Percentiles rank a stretch among this genome's conserved stretches.
phyloP scores from a whole-genome alignment of 108 stramenopile species.

The Skeletonema grethae region DNA sequence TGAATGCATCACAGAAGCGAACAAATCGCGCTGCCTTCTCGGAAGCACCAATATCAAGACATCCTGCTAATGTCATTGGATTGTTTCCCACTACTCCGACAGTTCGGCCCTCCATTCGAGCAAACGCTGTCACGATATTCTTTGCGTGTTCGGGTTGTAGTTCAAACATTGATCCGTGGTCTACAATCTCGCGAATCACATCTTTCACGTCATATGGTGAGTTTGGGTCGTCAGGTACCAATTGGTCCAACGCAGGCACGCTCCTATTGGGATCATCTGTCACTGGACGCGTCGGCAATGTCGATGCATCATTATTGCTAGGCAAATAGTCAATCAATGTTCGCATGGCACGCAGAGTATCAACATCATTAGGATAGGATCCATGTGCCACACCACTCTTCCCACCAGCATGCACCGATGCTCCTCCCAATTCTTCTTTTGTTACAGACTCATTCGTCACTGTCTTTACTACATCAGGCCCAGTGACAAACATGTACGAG shows the following conservation, averaged over 20 bases:
- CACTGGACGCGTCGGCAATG: conserved; percentile 61
- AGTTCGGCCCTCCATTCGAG: conserved; percentile 91
- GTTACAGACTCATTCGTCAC: conserved; percentile 98
- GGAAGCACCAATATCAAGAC: conserved; percentile 95
- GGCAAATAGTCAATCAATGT: conserved; percentile 93
- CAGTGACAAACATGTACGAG: conserved; percentile 99
- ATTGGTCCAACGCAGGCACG: conserved; percentile 83
- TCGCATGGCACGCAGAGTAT: conserved; percentile 89
- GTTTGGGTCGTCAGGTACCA: conserved; percentile 99
- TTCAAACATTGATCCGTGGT: conserved; percentile 94
- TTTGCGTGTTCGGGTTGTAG: conserved; percentile 94
- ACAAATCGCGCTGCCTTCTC: conserved; percentile 98
- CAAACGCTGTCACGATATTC: conserved; percentile 98
- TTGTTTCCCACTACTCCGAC: conserved; percentile 99
- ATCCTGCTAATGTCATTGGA: conserved; percentile 95
- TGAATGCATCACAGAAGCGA: conserved; percentile 97
- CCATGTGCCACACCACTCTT: conserved; percentile 96
- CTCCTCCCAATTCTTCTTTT: conserved; percentile 98
- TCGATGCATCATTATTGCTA: conserved; percentile 83
- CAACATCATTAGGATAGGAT: conserved; percentile 95
- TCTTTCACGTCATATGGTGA: conserved; percentile 92
- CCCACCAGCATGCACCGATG: conserved; percentile 84
- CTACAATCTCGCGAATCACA: conserved; percentile 90
- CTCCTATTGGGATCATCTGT: conserved; percentile 84
- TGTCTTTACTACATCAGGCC: conserved; percentile 99